Conservation (phyloP, 306 rosid species). For the Quercus suber region DNA sequence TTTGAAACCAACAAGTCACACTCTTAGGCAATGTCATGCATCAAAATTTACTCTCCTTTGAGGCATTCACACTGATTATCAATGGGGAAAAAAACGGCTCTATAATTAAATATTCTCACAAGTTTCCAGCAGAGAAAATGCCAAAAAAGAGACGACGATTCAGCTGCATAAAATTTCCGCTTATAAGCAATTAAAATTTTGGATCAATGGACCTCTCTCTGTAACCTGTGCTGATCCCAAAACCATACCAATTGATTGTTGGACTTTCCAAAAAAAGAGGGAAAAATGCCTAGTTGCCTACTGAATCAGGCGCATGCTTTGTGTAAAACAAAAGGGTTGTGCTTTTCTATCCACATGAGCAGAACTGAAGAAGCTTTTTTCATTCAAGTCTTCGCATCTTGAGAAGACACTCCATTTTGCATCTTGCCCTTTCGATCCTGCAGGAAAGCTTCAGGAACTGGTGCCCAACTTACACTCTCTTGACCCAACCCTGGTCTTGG, state of each 20-base stretch:
- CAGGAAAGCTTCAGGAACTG: conserved; percentile 28
- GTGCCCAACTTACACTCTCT: conserved; percentile 18
- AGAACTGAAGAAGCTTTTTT: conserved; percentile 11
- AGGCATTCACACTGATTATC: too few relatives aligned
- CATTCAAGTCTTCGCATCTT: conserved; percentile 29
- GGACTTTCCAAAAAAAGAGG: neutral
- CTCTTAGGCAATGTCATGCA: too few relatives aligned
- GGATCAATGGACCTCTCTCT: neutral
- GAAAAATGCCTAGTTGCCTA: neutral
- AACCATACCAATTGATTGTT: neutral
- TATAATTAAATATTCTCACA: too few relatives aligned
- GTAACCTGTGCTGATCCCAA: neutral
- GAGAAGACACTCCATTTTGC: conserved; percentile 34
- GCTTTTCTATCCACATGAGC: conserved; percentile 13
- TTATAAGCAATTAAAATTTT: neutral
- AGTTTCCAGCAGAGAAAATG: too few relatives aligned
- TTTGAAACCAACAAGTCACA: too few relatives aligned
- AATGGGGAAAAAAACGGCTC: too few relatives aligned
- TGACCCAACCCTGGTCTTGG: conserved; percentile 28
- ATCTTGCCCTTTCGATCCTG: conserved; percentile 29
- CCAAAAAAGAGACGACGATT: neutral
- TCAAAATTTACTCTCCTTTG: too few relatives aligned
- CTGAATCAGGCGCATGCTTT: neutral
- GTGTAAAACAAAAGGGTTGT: neutral
- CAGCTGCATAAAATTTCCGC: neutral